Conservation (phyloP, 306 rosid species). For the Prunus mongolica region DNA sequence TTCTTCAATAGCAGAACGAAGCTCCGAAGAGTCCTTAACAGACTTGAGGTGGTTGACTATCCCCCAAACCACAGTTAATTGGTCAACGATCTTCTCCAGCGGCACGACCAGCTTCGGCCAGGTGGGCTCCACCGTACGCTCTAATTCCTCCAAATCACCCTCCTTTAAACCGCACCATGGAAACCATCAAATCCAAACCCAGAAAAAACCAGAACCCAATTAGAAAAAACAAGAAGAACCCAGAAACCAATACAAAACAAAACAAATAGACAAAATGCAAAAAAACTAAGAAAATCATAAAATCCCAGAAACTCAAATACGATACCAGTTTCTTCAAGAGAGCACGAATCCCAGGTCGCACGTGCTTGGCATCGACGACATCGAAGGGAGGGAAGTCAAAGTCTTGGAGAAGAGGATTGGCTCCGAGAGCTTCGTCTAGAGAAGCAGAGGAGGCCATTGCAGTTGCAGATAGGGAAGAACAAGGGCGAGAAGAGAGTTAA, state of each 20-base stretch:
- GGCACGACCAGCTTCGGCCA: constrained; percentile 96
- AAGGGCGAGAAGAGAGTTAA: constrained; percentile 15
- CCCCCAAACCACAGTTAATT: constrained; percentile 82
- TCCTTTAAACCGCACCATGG: constrained; percentile 43
- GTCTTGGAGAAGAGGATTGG: constrained; percentile 72
- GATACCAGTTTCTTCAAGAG: constrained; percentile 60
- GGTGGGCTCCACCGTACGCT: constrained; percentile 69
- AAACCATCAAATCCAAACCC: constrained; percentile 3
- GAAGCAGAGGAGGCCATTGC: constrained; percentile 51
- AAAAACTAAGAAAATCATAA: background rate
- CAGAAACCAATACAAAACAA: background rate
- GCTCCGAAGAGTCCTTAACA: constrained; percentile 82
- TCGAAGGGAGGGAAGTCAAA: constrained; percentile 93
- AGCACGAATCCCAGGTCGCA: constrained; percentile 75
- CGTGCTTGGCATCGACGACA: constrained; percentile 69
- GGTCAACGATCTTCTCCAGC: constrained; percentile 79
- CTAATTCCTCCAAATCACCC: constrained; percentile 72
- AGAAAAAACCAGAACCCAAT: background rate
- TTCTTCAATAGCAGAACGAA: constrained; percentile 91
- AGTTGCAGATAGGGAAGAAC: constrained; percentile 29
- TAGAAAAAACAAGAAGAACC: constrained; percentile 3
- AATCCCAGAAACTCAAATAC: background rate
- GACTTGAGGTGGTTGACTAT: constrained; percentile 83
- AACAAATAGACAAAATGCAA: background rate
- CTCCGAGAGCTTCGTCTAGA: constrained; percentile 19